Conservation (phyloP, 78 protist genomes). For the Dictyostelium firmibasis region DNA sequence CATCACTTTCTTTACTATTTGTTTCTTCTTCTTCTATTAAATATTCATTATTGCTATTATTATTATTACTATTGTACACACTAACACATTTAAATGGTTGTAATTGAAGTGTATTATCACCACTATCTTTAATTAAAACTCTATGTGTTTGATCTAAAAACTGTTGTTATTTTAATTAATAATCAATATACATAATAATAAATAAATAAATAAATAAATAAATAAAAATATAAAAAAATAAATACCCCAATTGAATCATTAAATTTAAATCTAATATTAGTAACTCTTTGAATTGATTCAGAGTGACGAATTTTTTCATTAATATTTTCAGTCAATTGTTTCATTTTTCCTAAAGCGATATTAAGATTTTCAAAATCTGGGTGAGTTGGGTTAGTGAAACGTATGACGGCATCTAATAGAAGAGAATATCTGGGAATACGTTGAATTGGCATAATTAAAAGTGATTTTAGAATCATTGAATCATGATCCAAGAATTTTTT, state of each 20-base stretch:
- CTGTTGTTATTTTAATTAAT: neutral
- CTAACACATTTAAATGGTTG: slow-evolving; percentile 57
- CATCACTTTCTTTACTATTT: slow-evolving; percentile 19
- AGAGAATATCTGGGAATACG: slow-evolving; percentile 66
- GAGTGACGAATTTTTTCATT: slow-evolving; percentile 57
- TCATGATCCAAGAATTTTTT: slow-evolving; percentile 56
- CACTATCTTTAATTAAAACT: slow-evolving; percentile 36
- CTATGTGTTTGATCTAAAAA: slow-evolving; percentile 67
- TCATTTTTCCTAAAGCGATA: slow-evolving; percentile 9
- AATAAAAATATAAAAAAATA: neutral
- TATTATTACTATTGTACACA: neutral
- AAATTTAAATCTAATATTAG: slow-evolving; percentile 57
- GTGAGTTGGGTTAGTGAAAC: slow-evolving; percentile 23
- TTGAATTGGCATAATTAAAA: slow-evolving; percentile 69
- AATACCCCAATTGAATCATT: slow-evolving; percentile 71
- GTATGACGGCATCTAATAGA: slow-evolving; percentile 32
- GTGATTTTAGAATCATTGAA: slow-evolving; percentile 39
- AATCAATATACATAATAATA: neutral
- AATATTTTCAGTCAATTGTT: slow-evolving; percentile 19
- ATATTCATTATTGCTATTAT: neutral
- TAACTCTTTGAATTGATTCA: slow-evolving; percentile 42
- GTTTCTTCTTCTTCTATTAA: neutral
- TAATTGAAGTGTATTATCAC: slow-evolving; percentile 30
- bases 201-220: neutral
- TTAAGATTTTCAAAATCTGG: slow-evolving; percentile 26